Evolutionary conservation across 768 basidiomycete species (phyloP).

Genomic region (Guyanaporus albipodus): DNA sequence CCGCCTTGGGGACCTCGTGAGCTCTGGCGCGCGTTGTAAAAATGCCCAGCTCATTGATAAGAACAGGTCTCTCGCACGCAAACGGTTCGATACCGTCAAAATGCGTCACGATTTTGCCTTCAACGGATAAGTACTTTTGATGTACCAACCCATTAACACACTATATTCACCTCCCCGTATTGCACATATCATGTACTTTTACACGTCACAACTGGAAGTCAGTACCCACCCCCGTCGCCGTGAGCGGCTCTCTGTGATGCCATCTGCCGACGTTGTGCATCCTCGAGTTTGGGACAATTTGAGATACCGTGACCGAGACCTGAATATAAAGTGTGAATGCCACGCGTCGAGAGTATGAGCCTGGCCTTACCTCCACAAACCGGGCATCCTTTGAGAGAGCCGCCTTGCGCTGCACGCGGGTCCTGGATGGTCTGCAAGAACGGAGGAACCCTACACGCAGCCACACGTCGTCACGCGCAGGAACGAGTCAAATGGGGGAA

Average conservation of each 20-base stretch:
- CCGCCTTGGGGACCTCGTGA: conserved; percentile 16
- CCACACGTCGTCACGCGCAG: background rate
- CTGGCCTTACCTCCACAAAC: conserved; percentile 80
- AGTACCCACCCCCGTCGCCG: conserved; percentile 50
- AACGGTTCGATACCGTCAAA: conserved; percentile 20
- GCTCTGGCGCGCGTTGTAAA: background rate
- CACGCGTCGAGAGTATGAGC: background rate
- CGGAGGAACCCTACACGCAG: conserved; percentile 71
- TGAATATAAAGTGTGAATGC: conserved; percentile 23
- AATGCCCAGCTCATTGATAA: background rate
- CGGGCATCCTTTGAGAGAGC: conserved; percentile 80
- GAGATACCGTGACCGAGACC: conserved; percentile 92
- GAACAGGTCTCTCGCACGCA: background rate
- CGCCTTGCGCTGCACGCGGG: conserved; percentile 76
- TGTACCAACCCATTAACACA: background rate
- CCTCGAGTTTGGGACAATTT: conserved; percentile 96
- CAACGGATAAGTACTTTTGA: conserved; percentile 13
- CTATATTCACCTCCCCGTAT: background rate
- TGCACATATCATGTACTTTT: conserved; percentile 11
- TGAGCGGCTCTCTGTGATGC: conserved; percentile 76
- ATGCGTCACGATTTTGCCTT: conserved; percentile 35
- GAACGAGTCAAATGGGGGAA: background rate
- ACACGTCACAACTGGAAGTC: background rate
- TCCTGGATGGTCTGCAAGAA: conserved; percentile 90
- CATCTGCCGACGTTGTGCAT: conserved; percentile 85